phyloP scores from a whole-genome alignment of 139 green algal genomes.

The Asterochloris erici region DNA sequence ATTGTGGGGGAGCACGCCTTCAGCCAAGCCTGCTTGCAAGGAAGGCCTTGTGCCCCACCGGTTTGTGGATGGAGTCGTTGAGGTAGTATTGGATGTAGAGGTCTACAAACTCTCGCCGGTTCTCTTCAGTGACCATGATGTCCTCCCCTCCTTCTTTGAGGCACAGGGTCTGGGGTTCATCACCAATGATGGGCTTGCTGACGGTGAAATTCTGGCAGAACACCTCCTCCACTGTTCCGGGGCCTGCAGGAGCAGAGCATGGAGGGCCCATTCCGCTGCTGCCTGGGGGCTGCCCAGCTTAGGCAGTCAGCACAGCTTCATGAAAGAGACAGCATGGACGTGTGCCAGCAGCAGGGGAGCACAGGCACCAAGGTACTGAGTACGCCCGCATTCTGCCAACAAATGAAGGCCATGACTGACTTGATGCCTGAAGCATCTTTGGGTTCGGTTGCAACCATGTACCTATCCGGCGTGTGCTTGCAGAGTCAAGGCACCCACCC shows the following conservation, averaged over 20 bases:
- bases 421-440: no score
- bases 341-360: no score
- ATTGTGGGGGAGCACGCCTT: no score
- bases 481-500: no score
- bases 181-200: conserved; percentile 65
- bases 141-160: conserved; percentile 60
- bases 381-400: no score
- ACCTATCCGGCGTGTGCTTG: no score
- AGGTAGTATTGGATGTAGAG: conserved; percentile 76
- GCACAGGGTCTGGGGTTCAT: conserved; percentile 41
- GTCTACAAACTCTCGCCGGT: conserved; percentile 81
- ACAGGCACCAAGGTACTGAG: no score
- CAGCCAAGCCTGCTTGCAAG: background rate
- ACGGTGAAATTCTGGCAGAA: conserved; percentile 85
- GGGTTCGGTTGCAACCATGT: no score
- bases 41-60: background rate
- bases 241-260: conserved; percentile 22
- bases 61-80: conserved; percentile 49
- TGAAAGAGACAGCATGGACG: no score
- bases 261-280: background rate
- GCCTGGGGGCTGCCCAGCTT: background rate
- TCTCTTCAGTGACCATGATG: conserved; percentile 81
- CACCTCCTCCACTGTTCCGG: conserved; percentile 59
- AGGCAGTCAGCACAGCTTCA: no score
- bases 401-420: no score